phyloP scores from a whole-genome alignment of 164 flowering plant genomes.

The Buxus sempervirens region DNA sequence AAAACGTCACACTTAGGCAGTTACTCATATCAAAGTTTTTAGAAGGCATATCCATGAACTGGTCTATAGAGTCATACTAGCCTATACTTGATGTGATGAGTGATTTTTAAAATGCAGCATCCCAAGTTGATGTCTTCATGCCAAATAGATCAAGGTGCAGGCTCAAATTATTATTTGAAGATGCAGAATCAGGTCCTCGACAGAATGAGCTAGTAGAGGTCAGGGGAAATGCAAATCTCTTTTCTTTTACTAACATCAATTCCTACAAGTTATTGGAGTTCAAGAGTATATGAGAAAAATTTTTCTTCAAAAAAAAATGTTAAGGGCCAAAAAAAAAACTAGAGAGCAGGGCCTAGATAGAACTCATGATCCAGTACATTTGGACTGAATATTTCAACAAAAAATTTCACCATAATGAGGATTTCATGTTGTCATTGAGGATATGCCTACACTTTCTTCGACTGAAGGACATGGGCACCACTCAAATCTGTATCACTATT shows the following conservation, averaged over 20 bases:
- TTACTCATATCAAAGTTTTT: not conserved
- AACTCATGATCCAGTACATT: not conserved
- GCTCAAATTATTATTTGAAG: not conserved
- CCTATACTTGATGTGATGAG: too few species aligned
- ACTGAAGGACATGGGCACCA: not conserved
- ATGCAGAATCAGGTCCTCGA: not conserved
- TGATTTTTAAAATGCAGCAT: not conserved
- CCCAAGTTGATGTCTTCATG: not conserved
- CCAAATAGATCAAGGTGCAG: not conserved
- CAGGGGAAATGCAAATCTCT: not conserved
- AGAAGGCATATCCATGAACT: not conserved
- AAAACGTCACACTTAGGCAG: not conserved
- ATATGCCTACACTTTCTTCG: not conserved
- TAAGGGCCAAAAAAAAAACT: not conserved
- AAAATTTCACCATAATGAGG: not conserved
- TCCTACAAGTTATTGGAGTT: not conserved
- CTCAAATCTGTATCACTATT: not conserved
- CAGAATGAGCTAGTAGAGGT: not conserved
- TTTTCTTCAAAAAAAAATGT: not conserved
- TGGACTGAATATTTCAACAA: not conserved
- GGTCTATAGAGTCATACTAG: not conserved
- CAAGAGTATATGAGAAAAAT: not conserved
- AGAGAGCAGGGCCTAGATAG: not conserved
- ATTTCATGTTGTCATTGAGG: not conserved
- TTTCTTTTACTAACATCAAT: too few species aligned